phyloP scores from a whole-genome alignment of 345 rosid genomes.

The Streptanthus diversifolius region DNA sequence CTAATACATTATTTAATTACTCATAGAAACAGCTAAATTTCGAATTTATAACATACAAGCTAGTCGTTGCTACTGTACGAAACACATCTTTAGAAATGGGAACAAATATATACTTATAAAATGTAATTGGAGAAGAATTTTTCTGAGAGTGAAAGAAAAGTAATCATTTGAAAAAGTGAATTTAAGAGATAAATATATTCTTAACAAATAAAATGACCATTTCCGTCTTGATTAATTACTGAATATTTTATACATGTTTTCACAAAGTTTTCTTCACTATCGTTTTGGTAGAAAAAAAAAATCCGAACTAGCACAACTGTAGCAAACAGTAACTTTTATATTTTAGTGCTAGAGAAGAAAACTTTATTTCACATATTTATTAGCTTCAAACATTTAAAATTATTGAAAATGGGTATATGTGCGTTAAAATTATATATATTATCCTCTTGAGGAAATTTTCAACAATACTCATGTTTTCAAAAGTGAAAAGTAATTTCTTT shows the following conservation, averaged over 20 bases:
- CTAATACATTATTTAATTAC: background rate
- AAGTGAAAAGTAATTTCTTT: no score
- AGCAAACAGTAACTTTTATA: no score
- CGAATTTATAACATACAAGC: slow-evolving; percentile 12
- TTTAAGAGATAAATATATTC: slow-evolving; percentile 21
- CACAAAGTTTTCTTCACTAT: background rate
- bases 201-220: slow-evolving; percentile 16
- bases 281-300: no score
- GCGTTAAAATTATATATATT: no score
- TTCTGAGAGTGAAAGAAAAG: slow-evolving; percentile 8
- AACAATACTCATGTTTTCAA: no score
- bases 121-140: slow-evolving; percentile 21
- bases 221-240: slow-evolving; percentile 27
- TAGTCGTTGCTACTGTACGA: slow-evolving; percentile 5
- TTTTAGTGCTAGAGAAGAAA: no score
- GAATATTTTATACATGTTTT: slow-evolving; percentile 11
- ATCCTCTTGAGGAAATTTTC: no score
- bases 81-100: slow-evolving; percentile 3
- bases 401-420: no score
- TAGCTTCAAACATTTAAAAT: no score
- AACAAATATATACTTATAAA: background rate
- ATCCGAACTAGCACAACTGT: no score
- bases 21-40: slow-evolving; percentile 6
- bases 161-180: background rate
- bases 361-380: no score